Percentiles rank a stretch among this genome's conserved stretches.
phyloP scores from a whole-genome alignment of 306 rosid genomes.

The Clitoria ternatea region DNA sequence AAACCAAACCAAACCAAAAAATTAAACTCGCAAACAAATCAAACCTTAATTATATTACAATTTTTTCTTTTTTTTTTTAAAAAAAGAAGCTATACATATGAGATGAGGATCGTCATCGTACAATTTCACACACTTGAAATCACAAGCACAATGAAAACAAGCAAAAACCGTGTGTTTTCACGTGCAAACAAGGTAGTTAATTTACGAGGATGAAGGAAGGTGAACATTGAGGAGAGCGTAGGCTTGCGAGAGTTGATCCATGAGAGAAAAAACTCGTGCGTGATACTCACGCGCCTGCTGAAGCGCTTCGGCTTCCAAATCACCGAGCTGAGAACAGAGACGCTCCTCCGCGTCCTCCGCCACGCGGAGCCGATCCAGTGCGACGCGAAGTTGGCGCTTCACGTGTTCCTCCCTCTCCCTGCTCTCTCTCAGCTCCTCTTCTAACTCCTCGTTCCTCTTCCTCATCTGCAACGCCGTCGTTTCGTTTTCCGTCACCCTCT shows the following conservation, averaged over 20 bases:
- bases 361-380: constrained; percentile 43
- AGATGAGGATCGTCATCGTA: too few relatives aligned
- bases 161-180: too few relatives aligned
- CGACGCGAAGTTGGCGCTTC: constrained; percentile 36
- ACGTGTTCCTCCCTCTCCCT: constrained; percentile 53
- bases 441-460: constrained; percentile 63
- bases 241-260: constrained; percentile 51
- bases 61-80: too few relatives aligned
- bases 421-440: constrained; percentile 55
- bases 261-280: constrained; percentile 43
- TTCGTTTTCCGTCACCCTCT: not conserved
- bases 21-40: too few relatives aligned
- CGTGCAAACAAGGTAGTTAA: not conserved
- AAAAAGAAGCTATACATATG: too few relatives aligned
- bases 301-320: constrained; percentile 67
- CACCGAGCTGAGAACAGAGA: constrained; percentile 70
- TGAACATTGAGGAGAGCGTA: constrained; percentile 36
- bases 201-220: not conserved
- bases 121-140: too few relatives aligned
- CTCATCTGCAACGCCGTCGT: constrained; percentile 31
- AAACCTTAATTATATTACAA: too few relatives aligned
- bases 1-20: too few relatives aligned
- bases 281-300: constrained; percentile 55
- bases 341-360: constrained; percentile 84
- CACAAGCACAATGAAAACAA: too few relatives aligned